Evolutionary conservation across 2,329 filamentous ascomycete species (phyloP).

Genomic region (Parastagonospora nodorum): DNA sequence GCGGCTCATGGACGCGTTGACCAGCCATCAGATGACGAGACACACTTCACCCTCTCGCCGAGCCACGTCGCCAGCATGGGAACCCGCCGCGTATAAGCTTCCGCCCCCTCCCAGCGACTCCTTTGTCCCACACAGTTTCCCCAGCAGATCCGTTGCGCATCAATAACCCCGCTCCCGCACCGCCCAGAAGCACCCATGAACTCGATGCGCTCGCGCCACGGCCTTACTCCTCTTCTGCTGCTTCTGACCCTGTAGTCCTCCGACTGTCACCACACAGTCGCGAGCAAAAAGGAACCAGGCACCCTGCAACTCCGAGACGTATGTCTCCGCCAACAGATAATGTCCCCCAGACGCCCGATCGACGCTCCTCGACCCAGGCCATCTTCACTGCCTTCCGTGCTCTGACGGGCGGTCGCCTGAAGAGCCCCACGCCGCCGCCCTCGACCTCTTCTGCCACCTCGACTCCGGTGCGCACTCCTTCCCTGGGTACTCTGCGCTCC

Average conservation of each 20-base stretch:
- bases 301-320: conserved; percentile 17
- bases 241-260: background rate
- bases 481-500: conserved; percentile 27
- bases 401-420: conserved; percentile 43
- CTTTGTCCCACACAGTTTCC: background rate
- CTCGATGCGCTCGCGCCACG: conserved; percentile 23
- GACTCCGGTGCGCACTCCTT: conserved; percentile 38
- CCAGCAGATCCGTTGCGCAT: conserved; percentile 16
- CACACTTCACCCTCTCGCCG: conserved; percentile 1
- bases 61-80: conserved; percentile 4
- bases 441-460: conserved; percentile 36
- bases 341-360: conserved; percentile 45
- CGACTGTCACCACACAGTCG: too few relatives aligned
- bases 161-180: conserved; percentile 19
- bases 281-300: too few relatives aligned
- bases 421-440: conserved; percentile 39
- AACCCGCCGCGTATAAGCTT: background rate
- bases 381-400: conserved; percentile 46
- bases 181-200: conserved; percentile 19
- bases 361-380: conserved; percentile 45
- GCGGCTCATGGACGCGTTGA: background rate
- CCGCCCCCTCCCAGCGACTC: background rate
- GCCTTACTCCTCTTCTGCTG: conserved; percentile 9
- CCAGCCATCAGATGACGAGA: conserved; percentile 11
- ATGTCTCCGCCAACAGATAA: conserved; percentile 47